Evolutionary conservation across 108 stramenopile genomes (phyloP), one percentile per base, ranked within the genome.

Genomic region (Cyclotella kingstonii): DNA sequence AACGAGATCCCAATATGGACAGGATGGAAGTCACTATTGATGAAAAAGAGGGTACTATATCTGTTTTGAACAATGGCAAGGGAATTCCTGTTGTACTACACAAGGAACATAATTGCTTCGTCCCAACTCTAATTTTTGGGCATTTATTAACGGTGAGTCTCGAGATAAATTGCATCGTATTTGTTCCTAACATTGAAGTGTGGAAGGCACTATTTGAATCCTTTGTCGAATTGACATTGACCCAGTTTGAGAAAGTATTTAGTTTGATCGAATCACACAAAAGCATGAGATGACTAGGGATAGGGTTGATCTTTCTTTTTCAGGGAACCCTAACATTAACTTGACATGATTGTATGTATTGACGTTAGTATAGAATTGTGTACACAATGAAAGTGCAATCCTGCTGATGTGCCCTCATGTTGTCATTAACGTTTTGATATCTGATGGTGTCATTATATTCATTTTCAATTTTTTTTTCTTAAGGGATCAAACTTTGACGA

Each of bases 401-500:
- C n/a, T n/a, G n/a, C n/a, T n/a, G n/a, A n/a, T n/a, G n/a, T n/a
- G n/a, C n/a, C n/a, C n/a, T n/a, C n/a, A n/a, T n/a, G n/a, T n/a
- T n/a, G n/a, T n/a, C n/a, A n/a, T n/a, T n/a, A n/a, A n/a, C n/a
- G n/a, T n/a, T n/a, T n/a, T n/a, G n/a, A n/a, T n/a, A n/a, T n/a
- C n/a, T n/a, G n/a, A n/a, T n/a, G n/a, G n/a, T n/a, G n/a, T n/a
- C n/a, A n/a, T n/a, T n/a, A n/a, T 46, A 22, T 46, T 46, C 23
- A 9, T 11, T 15, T 30, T 29, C 49, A 22, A 4, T 10, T 27
- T 11, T n/a, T 50, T 4, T 31, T 9, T 2, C 26, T 11, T 46
- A 12, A 50, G 49, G 97, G 97, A 38, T 87, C 84, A 19, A 99
- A 99, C 86, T 99, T 99, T 68, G 98, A 99, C 63, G 99, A 99